Conservation (phyloP, 2,329 filamentous ascomycete species). For the Akanthomyces lecanii region DNA sequence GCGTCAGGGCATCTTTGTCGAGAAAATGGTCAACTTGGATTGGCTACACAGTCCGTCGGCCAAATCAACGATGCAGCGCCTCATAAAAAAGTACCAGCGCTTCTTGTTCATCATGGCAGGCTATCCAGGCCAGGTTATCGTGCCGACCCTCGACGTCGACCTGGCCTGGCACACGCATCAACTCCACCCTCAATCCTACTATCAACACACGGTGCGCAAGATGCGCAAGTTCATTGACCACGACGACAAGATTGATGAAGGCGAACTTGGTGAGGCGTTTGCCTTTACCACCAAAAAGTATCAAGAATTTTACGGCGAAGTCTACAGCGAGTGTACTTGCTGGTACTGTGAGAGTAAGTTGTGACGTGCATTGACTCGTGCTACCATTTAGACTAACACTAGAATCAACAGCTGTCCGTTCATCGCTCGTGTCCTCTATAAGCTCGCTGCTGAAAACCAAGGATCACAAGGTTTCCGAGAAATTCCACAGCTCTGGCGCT, state of each 20-base stretch:
- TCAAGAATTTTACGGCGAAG: slow-evolving; percentile 57
- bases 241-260: slow-evolving; percentile 76
- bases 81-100: slow-evolving; percentile 60
- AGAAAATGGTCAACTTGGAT: slow-evolving; percentile 73
- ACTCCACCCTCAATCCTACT: slow-evolving; percentile 61
- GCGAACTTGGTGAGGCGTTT: slow-evolving; percentile 59
- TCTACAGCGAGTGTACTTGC: slow-evolving; percentile 75
- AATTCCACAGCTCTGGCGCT: slow-evolving; percentile 45
- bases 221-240: slow-evolving; percentile 66
- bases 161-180: slow-evolving; percentile 81
- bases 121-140: slow-evolving; percentile 42
- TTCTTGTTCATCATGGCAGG: slow-evolving; percentile 43
- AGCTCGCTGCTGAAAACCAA: slow-evolving; percentile 30
- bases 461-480: slow-evolving; percentile 27
- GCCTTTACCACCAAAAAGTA: slow-evolving; percentile 70
- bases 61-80: slow-evolving; percentile 57
- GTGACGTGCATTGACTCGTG: slow-evolving; percentile 37
- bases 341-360: slow-evolving; percentile 70
- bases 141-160: slow-evolving; percentile 72
- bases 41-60: slow-evolving; percentile 72
- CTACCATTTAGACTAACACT: slow-evolving; percentile 35
- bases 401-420: background rate
- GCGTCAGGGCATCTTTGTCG: slow-evolving; percentile 61
- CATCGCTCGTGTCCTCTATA: background rate
- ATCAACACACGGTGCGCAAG: slow-evolving; percentile 45